These are phyloP conservation scores for Aspergillus tubingensis DNA, from an alignment of 2,329 filamentous ascomycete species.

Conservation along the genomic window DNA sequence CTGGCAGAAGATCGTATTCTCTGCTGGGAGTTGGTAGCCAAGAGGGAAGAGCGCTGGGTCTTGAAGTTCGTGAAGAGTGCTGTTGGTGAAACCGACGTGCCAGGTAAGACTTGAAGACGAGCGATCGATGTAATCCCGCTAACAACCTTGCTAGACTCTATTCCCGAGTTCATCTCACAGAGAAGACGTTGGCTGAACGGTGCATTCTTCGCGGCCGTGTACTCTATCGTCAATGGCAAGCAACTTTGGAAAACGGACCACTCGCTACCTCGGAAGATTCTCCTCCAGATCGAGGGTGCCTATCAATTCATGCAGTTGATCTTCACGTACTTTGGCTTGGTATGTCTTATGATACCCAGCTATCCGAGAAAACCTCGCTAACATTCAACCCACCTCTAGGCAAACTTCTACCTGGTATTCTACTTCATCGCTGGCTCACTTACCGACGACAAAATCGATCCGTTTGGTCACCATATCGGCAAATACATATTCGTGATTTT, in stretches of 20 bases:
- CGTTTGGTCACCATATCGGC: constrained; percentile 85
- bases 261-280: constrained; percentile 80
- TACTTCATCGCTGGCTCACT: constrained; percentile 96
- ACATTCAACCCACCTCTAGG: constrained; percentile 43
- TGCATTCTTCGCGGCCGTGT: constrained; percentile 97
- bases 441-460: constrained; percentile 75
- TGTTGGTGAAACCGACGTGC: constrained; percentile 96
- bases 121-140: background rate
- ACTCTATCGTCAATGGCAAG: constrained; percentile 90
- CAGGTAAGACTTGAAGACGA: constrained; percentile 57
- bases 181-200: constrained; percentile 96
- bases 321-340: constrained; percentile 95
- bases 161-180: constrained; percentile 97
- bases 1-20: constrained; percentile 97
- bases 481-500: constrained; percentile 83
- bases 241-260: constrained; percentile 95
- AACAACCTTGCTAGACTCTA: constrained; percentile 62
- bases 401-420: constrained; percentile 98
- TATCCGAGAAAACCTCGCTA: background rate
- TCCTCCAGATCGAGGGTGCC: constrained; percentile 91
- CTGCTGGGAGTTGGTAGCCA: constrained; percentile 96
- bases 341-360: constrained; percentile 26
- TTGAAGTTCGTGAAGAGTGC: constrained; percentile 97
- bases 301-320: constrained; percentile 91
- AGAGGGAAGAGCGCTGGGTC: constrained; percentile 92